phyloP scores from a whole-genome alignment of 2,329 filamentous ascomycete genomes.

The Diaporthe citriasiana region DNA sequence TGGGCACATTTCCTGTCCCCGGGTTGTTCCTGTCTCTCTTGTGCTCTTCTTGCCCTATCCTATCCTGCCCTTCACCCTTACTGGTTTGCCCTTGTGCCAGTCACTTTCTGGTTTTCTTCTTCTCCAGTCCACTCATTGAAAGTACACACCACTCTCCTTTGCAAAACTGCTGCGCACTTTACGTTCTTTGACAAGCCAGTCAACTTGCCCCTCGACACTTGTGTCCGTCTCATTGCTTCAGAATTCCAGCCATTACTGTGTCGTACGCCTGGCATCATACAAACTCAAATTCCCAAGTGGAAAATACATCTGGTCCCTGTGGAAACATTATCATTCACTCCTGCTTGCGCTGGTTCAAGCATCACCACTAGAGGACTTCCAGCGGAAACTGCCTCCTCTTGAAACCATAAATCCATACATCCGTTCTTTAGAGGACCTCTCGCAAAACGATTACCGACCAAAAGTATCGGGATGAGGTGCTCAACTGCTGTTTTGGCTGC shows the following conservation, averaged over 20 bases:
- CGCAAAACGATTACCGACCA: not conserved
- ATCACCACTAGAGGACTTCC: slow-evolving; percentile 9
- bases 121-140: slow-evolving; percentile 25
- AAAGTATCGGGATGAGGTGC: slow-evolving; percentile 31
- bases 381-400: slow-evolving; percentile 5
- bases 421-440: not conserved
- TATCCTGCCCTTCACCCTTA: not conserved
- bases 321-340: slow-evolving; percentile 4
- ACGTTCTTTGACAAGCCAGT: slow-evolving; percentile 25
- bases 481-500: slow-evolving; percentile 50
- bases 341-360: slow-evolving; percentile 54
- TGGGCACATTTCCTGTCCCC: not conserved
- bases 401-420: not conserved
- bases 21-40: slow-evolving; percentile 18
- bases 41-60: slow-evolving; percentile 1
- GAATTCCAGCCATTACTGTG: not conserved
- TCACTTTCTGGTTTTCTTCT: slow-evolving; percentile 12
- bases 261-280: not conserved
- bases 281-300: slow-evolving; percentile 9
- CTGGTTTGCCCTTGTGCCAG: slow-evolving; percentile 4
- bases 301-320: not conserved
- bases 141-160: slow-evolving; percentile 16
- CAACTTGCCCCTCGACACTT: slow-evolving; percentile 17
- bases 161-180: slow-evolving; percentile 41
- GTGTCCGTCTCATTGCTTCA: slow-evolving; percentile 23